Evolutionary conservation across 1,284 basidiomycete species (phyloP), one percentile per base, ranked within the genome.

Genomic region (Malassezia pachydermatis): DNA sequence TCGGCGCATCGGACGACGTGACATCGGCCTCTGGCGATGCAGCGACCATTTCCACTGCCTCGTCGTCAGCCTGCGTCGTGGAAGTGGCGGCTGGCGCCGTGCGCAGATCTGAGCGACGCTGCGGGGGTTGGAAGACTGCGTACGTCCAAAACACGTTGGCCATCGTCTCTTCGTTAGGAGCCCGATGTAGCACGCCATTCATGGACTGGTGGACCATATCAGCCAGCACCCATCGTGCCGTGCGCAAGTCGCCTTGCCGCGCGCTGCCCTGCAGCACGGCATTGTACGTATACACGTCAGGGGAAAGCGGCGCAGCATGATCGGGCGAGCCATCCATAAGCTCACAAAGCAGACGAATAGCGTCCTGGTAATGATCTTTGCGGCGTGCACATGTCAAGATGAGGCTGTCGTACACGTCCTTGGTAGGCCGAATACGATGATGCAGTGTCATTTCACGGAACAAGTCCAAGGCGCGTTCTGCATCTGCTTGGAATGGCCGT

Each of bases 181-280:
- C 10, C 27, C 54, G 23, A 11, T n/a, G 25, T 27, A 17, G 41
- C 4, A 20, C 20, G 6, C 22, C 20, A 7, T 40, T 48, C 48
- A 58, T 45, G 42, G 61, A 55, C 24, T 51, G 51, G 62, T 73
- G 75, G 11, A 88, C 79, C 74, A 88, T 82, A 75, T 95, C 88
- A 0, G 84, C 85, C 46, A 98, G 75, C 49, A 95, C 84, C 90
- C 89, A 96, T 51, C 90, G 76, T 7, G 83, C 82, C 38, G 87
- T 77, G 8, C 78, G 76, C 8, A 98, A 72, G 71, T 96, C 92
- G 0, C 88, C 85, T 0, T 82, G 76, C 4, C 87, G 76, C 70
- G 89, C 94, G 41, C 87, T 84, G 0, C 88, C 88, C 55, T 92
- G 86, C 48, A 98, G 73, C 22, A 98, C 72, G 0, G 87, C 88